Evolutionary conservation across 257 asterid species (phyloP), one percentile per base, ranked within the genome.

Genomic region (Solanum chmielewskii): DNA sequence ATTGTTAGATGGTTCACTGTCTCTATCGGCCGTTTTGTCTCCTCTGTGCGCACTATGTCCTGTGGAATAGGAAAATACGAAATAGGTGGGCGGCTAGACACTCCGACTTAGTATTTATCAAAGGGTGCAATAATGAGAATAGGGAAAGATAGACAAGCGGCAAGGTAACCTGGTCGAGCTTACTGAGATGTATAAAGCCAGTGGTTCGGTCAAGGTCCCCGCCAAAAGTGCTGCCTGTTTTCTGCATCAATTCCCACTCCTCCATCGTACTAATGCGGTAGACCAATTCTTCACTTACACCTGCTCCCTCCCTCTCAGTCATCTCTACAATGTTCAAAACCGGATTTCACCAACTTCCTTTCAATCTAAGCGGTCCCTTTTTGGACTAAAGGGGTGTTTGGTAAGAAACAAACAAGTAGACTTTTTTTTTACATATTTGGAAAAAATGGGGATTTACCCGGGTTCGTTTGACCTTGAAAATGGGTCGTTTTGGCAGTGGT

Each of bases 171-270:
- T 96, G 99, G 87, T 93, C 42, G 87, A 94, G 97, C 60, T 83
- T 93, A 92, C 98, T 95, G 90, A 95, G 96, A 88, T 96, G 98
- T 88, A 96, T 93, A 89, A 91, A 95, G 33, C 88, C 93, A 84
- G 97, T 91, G 75, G 96, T 88, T 52, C 87, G 92, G 88, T 96
- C 99, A 11, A 95, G 88, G 74, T 91, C 81, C 83, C 98, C 93
- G 18, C 99, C 99, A 44, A 87, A 89, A 37, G 90, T 89, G 39
- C 91, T 90, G 83, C 95, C 96, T 69, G 76, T 91, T 21, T 86
- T 77, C 91, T 83, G 94, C 85, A 95, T 90, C 89, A 85, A 92
- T 83, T 90, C 96, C 98, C 98, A 96, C 89, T 96, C 99, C 86
- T 90, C 92, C 66, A 88, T 90, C 42, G 93, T 93, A 94, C 98